phyloP scores from a whole-genome alignment of 2,329 filamentous ascomycete genomes.

The Phoma sp. region DNA sequence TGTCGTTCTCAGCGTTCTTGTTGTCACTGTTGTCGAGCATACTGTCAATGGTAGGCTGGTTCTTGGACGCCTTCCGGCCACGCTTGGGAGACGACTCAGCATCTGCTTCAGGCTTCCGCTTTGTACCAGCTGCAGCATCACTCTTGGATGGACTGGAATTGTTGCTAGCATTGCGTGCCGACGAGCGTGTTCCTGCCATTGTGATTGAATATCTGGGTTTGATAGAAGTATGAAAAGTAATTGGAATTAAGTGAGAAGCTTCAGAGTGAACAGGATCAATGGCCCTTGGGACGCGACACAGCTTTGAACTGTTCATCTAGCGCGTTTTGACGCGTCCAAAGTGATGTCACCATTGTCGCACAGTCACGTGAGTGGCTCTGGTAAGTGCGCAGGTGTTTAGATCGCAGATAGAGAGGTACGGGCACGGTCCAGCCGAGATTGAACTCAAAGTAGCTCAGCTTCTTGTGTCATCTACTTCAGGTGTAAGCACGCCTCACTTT shows the following conservation, averaged over 20 bases:
- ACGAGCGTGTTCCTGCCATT: constrained; percentile 41
- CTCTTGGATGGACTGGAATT: constrained; percentile 30
- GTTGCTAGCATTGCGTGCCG: constrained; percentile 25
- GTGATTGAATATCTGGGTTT: background rate
- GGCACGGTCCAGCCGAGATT: background rate
- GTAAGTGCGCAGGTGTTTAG: background rate
- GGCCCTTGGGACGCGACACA: constrained; percentile 5
- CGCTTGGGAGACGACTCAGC: constrained; percentile 49
- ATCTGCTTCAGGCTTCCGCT: constrained; percentile 49
- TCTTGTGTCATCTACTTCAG: background rate
- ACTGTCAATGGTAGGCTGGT: constrained; percentile 62
- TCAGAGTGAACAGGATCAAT: background rate
- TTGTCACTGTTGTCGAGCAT: constrained; percentile 49
- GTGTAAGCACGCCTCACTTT: background rate
- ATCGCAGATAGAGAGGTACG: background rate
- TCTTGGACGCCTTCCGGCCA: constrained; percentile 50
- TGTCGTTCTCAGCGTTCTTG: constrained; percentile 27
- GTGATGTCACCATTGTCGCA: constrained; percentile 3
- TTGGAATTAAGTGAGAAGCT: background rate
- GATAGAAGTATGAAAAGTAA: background rate
- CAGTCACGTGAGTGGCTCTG: background rate
- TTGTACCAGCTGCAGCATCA: constrained; percentile 43
- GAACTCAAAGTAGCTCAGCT: background rate
- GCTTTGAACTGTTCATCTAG: constrained; percentile 13
- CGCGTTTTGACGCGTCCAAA: constrained; percentile 9